Conservation (phyloP, 2,329 filamentous ascomycete species). For the Verticillium nonalfalfae region DNA sequence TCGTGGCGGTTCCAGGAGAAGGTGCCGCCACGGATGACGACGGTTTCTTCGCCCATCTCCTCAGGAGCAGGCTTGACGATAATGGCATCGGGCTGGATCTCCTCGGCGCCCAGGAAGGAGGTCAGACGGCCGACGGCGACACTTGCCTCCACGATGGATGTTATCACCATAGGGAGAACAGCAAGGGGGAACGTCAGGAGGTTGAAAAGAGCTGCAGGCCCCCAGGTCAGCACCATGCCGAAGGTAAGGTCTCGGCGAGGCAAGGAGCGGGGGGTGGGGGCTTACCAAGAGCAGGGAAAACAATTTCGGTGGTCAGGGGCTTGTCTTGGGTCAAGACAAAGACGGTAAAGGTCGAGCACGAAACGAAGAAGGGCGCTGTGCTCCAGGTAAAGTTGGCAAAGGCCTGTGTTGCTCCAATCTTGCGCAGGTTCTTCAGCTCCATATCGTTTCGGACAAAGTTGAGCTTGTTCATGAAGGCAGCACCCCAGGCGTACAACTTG, state of each 20-base stretch:
- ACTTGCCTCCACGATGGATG: slow-evolving; percentile 89
- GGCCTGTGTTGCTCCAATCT: slow-evolving; percentile 90
- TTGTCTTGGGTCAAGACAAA: slow-evolving; percentile 80
- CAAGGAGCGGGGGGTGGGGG: neutral
- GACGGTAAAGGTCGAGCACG: slow-evolving; percentile 90
- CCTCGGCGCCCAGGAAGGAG: slow-evolving; percentile 78
- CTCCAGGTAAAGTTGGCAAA: slow-evolving; percentile 98
- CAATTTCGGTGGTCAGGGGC: slow-evolving; percentile 86
- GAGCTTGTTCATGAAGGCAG: slow-evolving; percentile 94
- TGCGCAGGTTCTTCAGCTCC: slow-evolving; percentile 90
- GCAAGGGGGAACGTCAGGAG: slow-evolving; percentile 91
- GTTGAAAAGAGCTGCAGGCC: slow-evolving; percentile 75
- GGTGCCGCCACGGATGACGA: slow-evolving; percentile 74
- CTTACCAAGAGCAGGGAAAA: slow-evolving; percentile 72
- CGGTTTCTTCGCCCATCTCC: slow-evolving; percentile 76
- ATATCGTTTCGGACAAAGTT: slow-evolving; percentile 94
- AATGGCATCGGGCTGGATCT: slow-evolving; percentile 83
- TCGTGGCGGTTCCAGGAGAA: slow-evolving; percentile 95
- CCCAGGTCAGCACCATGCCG: neutral
- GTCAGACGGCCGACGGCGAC: slow-evolving; percentile 86
- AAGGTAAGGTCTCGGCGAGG: no score
- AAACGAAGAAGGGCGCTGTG: slow-evolving; percentile 94
- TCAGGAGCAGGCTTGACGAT: slow-evolving; percentile 61
- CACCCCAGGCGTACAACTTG: slow-evolving; percentile 97
- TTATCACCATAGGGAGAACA: slow-evolving; percentile 96